phyloP scores from a whole-genome alignment of 805 yeast genomes.

The Wickerhamiella shivajii region DNA sequence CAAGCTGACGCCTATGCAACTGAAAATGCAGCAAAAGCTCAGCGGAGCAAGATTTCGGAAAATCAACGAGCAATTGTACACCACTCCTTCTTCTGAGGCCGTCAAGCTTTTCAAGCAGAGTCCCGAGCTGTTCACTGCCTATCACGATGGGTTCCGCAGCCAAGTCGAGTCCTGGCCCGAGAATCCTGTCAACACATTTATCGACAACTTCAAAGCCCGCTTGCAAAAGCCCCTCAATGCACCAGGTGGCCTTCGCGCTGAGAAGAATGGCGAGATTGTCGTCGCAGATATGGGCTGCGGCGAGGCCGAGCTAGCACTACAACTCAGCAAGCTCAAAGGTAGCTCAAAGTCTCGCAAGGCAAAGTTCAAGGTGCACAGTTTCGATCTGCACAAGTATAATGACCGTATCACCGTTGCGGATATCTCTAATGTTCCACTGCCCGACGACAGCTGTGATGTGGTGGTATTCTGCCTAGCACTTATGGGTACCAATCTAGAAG shows the following conservation, averaged over 20 bases:
- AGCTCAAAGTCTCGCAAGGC: conserved; percentile 25
- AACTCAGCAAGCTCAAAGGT: conserved; percentile 33
- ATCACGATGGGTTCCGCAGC: conserved; percentile 86
- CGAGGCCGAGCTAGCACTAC: conserved; percentile 74
- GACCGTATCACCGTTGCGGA: conserved; percentile 93
- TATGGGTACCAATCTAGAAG: conserved; percentile 95
- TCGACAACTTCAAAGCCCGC: conserved; percentile 42
- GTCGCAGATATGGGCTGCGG: conserved; percentile 99
- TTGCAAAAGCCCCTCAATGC: conserved; percentile 60
- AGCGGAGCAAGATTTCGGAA: conserved; percentile 94
- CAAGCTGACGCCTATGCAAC: conserved; percentile 67
- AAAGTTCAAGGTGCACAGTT: conserved; percentile 57
- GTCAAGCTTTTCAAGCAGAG: conserved; percentile 56
- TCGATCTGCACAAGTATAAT: conserved; percentile 82
- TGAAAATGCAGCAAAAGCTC: conserved; percentile 87
- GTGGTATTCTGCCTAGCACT: conserved; percentile 90
- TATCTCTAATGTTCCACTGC: conserved; percentile 75
- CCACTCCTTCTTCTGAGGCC: conserved; percentile 68
- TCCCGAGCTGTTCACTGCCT: conserved; percentile 83
- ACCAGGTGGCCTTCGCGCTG: conserved; percentile 83
- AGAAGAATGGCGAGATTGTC: conserved; percentile 43
- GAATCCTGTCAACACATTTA: conserved; percentile 90
- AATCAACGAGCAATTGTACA: conserved; percentile 96
- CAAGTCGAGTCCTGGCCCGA: conserved; percentile 98
- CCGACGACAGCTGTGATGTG: conserved; percentile 62